These are phyloP conservation scores for Dothideomycetes sp. DNA, from an alignment of 2,329 filamentous ascomycete species.

Conservation along the genomic window DNA sequence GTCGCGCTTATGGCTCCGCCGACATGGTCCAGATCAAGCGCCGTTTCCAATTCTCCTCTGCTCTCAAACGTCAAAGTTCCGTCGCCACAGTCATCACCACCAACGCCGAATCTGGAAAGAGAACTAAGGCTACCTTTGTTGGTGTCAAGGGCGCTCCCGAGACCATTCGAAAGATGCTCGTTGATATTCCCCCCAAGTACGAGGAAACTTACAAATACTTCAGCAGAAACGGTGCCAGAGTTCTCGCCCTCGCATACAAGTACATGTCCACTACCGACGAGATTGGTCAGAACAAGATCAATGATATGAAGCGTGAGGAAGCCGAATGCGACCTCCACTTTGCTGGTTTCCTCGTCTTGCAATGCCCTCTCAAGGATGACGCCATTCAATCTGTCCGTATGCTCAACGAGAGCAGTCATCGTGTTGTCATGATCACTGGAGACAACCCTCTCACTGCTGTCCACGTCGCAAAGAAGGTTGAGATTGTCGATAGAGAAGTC, in stretches of 20 bases:
- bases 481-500: conserved; percentile 93
- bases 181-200: conserved; percentile 72
- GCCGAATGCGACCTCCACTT: conserved; percentile 78
- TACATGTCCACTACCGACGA: conserved; percentile 74
- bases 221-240: conserved; percentile 87
- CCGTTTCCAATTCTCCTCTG: conserved; percentile 95
- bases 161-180: conserved; percentile 89
- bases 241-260: conserved; percentile 89
- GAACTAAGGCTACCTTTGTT: conserved; percentile 76
- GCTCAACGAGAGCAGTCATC: conserved; percentile 97
- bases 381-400: conserved; percentile 88
- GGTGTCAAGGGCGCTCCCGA: conserved; percentile 95
- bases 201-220: conserved; percentile 99
- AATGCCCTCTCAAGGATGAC: conserved; percentile 93
- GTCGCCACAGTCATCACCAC: conserved; percentile 70
- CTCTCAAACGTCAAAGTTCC: conserved; percentile 90
- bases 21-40: conserved; percentile 90
- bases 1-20: conserved; percentile 34
- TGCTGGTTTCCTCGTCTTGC: conserved; percentile 88
- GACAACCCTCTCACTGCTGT: conserved; percentile 96
- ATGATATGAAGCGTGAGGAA: conserved; percentile 86
- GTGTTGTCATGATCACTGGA: conserved; percentile 97
- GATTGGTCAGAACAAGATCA: conserved; percentile 73
- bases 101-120: conserved; percentile 62
- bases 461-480: conserved; percentile 88